A percentile compares a stretch with the other conserved stretches of the same genome.
Conservation (phyloP, 331 rosid genomes). For the Pyrus hybrid region DNA sequence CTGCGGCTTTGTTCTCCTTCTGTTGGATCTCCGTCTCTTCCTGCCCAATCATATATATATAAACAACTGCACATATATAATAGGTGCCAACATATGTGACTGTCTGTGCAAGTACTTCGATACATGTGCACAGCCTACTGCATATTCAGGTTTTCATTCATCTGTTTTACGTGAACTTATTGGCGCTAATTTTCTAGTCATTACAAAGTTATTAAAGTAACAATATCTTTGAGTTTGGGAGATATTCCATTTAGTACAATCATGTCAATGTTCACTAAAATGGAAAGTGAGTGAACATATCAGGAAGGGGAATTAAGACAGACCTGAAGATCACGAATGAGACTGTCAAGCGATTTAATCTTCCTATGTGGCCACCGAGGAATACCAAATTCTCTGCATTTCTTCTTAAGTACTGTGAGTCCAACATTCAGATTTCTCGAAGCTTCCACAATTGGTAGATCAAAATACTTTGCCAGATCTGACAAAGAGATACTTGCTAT, state of each 20-base stretch:
- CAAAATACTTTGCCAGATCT: slow-evolving; percentile 78
- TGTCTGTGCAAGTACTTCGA: not conserved
- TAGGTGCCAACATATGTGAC: not conserved
- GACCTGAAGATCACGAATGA: slow-evolving; percentile 86
- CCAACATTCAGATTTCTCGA: slow-evolving; percentile 72
- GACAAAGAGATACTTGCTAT: slow-evolving; percentile 52
- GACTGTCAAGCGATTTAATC: slow-evolving; percentile 80
- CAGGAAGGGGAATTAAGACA: slow-evolving; percentile 11
- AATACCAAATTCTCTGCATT: slow-evolving; percentile 88
- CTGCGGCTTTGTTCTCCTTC: slow-evolving; percentile 47
- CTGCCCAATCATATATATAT: slow-evolving; percentile 21
- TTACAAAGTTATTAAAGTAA: not conserved
- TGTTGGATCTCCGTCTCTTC: slow-evolving; percentile 54
- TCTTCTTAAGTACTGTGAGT: slow-evolving; percentile 79
- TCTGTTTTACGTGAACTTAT: not conserved
- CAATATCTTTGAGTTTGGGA: not conserved
- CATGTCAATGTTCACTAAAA: not conserved
- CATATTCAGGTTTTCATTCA: not conserved
- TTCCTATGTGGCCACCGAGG: slow-evolving; percentile 97
- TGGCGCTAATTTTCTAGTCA: not conserved
- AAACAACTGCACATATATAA: slow-evolving; percentile 1
- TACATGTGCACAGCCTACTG: too few species aligned
- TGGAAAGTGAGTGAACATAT: not conserved
- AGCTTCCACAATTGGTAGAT: slow-evolving; percentile 75
- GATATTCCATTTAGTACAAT: not conserved